Evolutionary conservation across 1,284 basidiomycete genomes (phyloP).

Genomic region (Mycena citricolor): DNA sequence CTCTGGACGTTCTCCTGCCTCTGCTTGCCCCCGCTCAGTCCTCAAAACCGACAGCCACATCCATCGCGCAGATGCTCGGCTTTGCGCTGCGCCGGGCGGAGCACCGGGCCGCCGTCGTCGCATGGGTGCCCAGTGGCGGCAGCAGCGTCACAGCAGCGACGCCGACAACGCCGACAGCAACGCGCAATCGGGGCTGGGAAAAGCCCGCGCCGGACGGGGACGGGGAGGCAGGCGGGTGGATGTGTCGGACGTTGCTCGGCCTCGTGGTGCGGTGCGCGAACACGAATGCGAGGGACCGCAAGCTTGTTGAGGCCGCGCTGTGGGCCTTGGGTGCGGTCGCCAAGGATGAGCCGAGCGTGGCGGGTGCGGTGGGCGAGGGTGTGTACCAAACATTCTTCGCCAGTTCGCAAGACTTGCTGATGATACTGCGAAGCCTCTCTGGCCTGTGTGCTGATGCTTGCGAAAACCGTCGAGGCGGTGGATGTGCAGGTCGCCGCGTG

Average conservation of each 20-base stretch:
- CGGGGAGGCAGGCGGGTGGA: constrained; percentile 61
- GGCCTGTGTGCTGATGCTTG: constrained; percentile 43
- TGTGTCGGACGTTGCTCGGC: constrained; percentile 46
- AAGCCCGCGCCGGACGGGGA: constrained; percentile 41
- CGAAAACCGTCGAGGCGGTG: constrained; percentile 52
- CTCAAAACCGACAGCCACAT: constrained; percentile 42
- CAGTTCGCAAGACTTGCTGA: too few species aligned
- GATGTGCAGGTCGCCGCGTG: constrained; percentile 68
- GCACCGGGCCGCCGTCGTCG: constrained; percentile 58
- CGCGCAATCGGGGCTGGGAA: constrained; percentile 69
- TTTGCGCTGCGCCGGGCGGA: constrained; percentile 48
- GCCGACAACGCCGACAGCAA: constrained; percentile 38
- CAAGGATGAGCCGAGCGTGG: constrained; percentile 60
- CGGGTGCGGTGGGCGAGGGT: constrained; percentile 47
- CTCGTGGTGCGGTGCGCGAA: too few species aligned
- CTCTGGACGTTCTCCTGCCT: constrained; percentile 66
- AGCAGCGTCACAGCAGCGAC: constrained; percentile 28
- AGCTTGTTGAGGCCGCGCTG: constrained; percentile 73
- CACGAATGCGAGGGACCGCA: too few species aligned
- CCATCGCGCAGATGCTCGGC: constrained; percentile 59
- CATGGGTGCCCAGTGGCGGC: constrained; percentile 74
- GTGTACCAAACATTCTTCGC: too few species aligned
- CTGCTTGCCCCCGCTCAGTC: constrained; percentile 45
- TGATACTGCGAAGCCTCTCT: constrained; percentile 33
- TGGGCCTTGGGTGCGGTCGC: constrained; percentile 69